Base-by-base conservation (phyloP, 306 rosid species). In the Hippophae gyantsensis region DNA sequence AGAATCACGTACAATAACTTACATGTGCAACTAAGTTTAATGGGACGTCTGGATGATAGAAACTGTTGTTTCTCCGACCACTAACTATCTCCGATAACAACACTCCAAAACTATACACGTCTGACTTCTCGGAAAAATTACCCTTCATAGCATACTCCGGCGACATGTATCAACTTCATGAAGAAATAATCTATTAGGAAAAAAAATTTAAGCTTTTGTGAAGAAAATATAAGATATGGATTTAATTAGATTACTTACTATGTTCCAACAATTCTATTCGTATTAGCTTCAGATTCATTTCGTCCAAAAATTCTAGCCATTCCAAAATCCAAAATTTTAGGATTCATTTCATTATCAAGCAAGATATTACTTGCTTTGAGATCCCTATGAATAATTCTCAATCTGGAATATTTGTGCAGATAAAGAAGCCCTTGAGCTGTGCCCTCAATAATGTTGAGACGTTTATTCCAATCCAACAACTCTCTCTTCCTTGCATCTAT, bases 271-370 rank as follows among this genome's bases (percentile, higher is more conserved):
- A 58, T 13, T 58, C 51, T 42, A 1, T 5, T 14, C 8, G 61
- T 69, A 5, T 56, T 62, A 62, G 74, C 68, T 50, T 13, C 40
- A 10, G 58, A 3, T 10, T 69, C 55, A 14, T 69, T 32, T 7
- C 40, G 64, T 57, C 53, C 59, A 1, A 56, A 69, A 42, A 69
- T 56, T 63, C 43, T 49, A 9, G 69, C 74, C 64, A 61, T 69
- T 8, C 74, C 74, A 43, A 62, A 62, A 45, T 69, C 55, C 0
- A 69, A 69, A 42, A 69, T 69, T 53, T 69, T 69, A n/a, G 60
- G 64, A 45, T 62, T 45, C 54, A 41, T 60, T 26, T 56, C 53
- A 8, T 64, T 12, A 42, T 48, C 74, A 43, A 57, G 57, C n/a
- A 50, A 43, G 25, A 56, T 32, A 42, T 47, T 63, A 50, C 64